Evolutionary conservation across 164 flowering plant genomes (phyloP).

Genomic region (Macadamia integrifolia): DNA sequence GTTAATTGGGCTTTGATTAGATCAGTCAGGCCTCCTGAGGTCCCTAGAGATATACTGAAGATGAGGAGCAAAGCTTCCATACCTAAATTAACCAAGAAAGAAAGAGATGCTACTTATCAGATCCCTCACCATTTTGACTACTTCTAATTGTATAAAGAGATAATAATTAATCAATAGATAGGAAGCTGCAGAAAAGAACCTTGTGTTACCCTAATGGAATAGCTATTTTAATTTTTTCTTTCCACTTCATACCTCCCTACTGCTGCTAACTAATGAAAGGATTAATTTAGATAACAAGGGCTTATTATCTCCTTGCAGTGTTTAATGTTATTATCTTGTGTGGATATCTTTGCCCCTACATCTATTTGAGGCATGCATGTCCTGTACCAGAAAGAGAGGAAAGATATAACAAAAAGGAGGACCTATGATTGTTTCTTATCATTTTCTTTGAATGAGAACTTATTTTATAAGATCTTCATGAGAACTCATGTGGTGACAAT

Average conservation of each 20-base stretch:
- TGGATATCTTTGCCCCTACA: background rate
- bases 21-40: constrained; percentile 71
- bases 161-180: background rate
- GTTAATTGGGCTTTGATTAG: constrained; percentile 93
- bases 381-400: background rate
- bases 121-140: constrained; percentile 70
- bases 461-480: constrained; percentile 10
- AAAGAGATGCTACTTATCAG: constrained; percentile 56
- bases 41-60: constrained; percentile 36
- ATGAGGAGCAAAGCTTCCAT: constrained; percentile 20
- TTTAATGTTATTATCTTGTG: background rate
- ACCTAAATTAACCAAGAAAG: constrained; percentile 45
- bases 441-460: constrained; percentile 7
- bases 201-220: constrained; percentile 4
- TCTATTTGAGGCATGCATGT: background rate
- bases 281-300: too few relatives aligned
- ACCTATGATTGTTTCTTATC: constrained; percentile 23
- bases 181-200: background rate
- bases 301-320: too few relatives aligned
- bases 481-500: constrained; percentile 34
- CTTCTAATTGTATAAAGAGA: constrained; percentile 31
- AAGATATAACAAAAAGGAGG: background rate
- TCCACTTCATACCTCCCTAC: too few relatives aligned
- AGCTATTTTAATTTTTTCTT: background rate
- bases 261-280: too few relatives aligned